Evolutionary conservation across 2,329 filamentous ascomycete genomes (phyloP).

Genomic region (Cordyceps farinosa): DNA sequence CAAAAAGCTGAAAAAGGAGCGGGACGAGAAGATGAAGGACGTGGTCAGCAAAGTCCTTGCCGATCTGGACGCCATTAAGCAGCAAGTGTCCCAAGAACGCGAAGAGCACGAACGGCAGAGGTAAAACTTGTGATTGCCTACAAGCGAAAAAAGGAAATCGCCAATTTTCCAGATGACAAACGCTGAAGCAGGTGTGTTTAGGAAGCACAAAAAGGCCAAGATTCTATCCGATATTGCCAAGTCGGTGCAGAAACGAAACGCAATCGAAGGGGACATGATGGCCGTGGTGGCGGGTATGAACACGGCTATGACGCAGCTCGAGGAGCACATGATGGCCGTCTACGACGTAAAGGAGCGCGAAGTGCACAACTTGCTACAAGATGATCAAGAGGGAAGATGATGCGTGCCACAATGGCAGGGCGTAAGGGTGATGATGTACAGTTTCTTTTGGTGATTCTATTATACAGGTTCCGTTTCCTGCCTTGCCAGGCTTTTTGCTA

Average conservation of each 20-base stretch:
- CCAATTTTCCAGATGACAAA: neutral
- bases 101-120: constrained; percentile 25
- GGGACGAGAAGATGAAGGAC: constrained; percentile 26
- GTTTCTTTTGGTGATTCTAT: neutral
- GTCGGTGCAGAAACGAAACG: neutral
- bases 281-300: constrained; percentile 19
- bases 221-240: constrained; percentile 7
- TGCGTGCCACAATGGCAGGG: neutral
- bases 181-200: neutral
- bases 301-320: constrained; percentile 23
- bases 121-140: constrained; percentile 19
- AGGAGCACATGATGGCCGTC: constrained; percentile 30
- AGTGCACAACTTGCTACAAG: constrained; percentile 16
- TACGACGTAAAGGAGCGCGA: constrained; percentile 29
- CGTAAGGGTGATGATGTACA: neutral
- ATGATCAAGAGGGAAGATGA: neutral
- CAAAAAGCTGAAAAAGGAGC: constrained; percentile 31
- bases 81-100: constrained; percentile 23
- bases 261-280: constrained; percentile 10
- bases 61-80: constrained; percentile 27
- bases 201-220: constrained; percentile 1
- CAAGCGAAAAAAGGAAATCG: too few species aligned
- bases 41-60: constrained; percentile 25
- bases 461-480: neutral
- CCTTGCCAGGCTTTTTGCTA: neutral